Evolutionary conservation across 768 basidiomycete genomes (phyloP), one percentile per base, ranked within the genome.

Genomic region (Tulasnella sp.): DNA sequence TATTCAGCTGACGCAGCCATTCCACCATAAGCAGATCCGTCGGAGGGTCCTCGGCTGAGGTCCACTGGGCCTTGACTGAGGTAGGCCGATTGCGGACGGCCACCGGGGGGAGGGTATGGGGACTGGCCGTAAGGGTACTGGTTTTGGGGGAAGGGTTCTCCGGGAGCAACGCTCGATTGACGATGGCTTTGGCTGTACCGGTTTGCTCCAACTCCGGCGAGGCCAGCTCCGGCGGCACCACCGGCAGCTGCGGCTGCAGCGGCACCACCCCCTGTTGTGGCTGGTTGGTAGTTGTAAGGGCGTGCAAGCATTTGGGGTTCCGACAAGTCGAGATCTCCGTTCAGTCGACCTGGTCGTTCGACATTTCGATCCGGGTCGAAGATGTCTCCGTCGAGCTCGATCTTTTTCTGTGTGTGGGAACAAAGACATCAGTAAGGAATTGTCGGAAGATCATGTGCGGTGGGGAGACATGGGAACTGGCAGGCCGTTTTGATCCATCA

Each of bases 341-440:
- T n/a, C 44, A 74, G 73, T 32, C 44, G 44, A 16, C 75, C 75
- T 20, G 75, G 75, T 39, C 75, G 29, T 42, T 77, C n/a, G 29
- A 77, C 39, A 39, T 69, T 77, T 20, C 75, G 75, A 51, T 77
- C 75, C 32, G 75, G 75, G 44, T 77, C 75, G 35, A 46, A 77
- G 16, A 71, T 71, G 57, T 77, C 29, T 0, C 61, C 75, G 29
- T 77, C 75, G 37, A 77, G 55, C 37, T 77, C 75, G 37, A 42
- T 20, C 35, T 35, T 37, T 69, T 69, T 57, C 75, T 77, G 39
- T 9, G 26, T 10, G 39, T 26, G 16, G 73, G 44, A 18, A 35
- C 32, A 46, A 55, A 46, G 32, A 13, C n/a, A 20, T 46, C 42
- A 40, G 42, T 74, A 35, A 46, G 20, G 23, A 44, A 35, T 73